Base-by-base conservation (phyloP, 805 yeast genomes). In the Metschnikowia henanensis region DNA sequence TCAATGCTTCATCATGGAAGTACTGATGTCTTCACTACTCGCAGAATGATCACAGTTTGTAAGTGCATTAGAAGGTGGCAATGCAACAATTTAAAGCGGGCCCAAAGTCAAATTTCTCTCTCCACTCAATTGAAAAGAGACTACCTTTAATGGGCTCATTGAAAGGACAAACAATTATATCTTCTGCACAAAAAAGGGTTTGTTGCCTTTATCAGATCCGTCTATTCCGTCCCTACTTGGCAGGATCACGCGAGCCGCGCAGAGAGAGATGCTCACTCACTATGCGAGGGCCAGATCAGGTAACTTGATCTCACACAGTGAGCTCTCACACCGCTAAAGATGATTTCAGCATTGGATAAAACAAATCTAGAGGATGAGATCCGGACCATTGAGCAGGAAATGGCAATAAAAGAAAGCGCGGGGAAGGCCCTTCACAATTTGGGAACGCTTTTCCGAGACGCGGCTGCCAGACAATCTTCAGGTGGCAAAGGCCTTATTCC, bases 381-480 rank as follows among this genome's bases (percentile, higher is more conserved):
- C 15, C 41, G 37, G 25, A 16, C 36, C 17, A 37, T 42, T 13
- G 22, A 43, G 23, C 42, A 18, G 12, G 40, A 28, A 13, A 22
- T 35, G 35, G 10, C 23, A 6, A 28, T 17, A 4, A 16, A 13
- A 17, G 26, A 26, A n/a, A 22, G 28, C 5, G 39, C 15, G n/a
- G 6, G 21, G 5, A 20, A 15, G 6, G 30, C 38, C 2, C 42
- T 53, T 15, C n/a, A 47, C 5, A 49, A 38, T 3, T 32, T 51
- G 7, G 53, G 53, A 6, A 47, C 55, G 32, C 33, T 42, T 22
- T 44, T 64, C 13, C 50, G 69, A 15, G 58, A 58, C 20, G 55
- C 55, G 13, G 39, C 22, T 3, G 45, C 37, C n/a, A 41, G 70
- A 26, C 30, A 43, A 19, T 34, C 51, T 15, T 32, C 40, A 8